Conservation (phyloP, 345 rosid genomes). For the Eucalyptus microcorys region DNA sequence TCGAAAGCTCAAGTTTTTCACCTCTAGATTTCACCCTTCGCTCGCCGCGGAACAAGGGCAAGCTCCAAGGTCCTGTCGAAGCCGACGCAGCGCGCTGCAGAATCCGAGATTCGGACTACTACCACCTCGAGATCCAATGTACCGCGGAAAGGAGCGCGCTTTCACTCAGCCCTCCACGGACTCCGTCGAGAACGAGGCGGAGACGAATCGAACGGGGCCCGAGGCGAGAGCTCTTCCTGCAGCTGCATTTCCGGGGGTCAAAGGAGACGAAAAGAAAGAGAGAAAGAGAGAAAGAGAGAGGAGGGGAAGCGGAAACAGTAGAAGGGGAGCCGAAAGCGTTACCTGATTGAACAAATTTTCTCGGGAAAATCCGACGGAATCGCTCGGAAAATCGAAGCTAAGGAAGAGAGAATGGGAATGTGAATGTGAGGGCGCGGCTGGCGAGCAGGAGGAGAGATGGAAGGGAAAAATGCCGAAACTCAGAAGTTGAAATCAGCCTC, state of each 20-base stretch:
- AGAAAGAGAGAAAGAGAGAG: background rate
- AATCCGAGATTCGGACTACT: background rate
- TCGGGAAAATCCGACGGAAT: background rate
- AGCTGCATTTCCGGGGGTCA: background rate
- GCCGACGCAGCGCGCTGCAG: background rate
- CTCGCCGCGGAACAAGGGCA: background rate
- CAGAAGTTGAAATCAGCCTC: background rate
- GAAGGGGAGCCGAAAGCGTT: background rate
- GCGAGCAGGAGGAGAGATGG: background rate
- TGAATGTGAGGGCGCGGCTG: background rate
- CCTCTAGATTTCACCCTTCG: background rate
- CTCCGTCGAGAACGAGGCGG: background rate
- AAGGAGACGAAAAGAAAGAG: background rate
- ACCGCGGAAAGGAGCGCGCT: background rate
- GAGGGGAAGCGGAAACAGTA: background rate
- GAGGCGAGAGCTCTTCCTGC: background rate
- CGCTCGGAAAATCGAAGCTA: background rate
- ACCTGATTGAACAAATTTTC: background rate
- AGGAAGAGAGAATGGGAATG: background rate
- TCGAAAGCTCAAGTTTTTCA: background rate
- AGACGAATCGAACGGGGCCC: background rate
- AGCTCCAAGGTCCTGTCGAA: background rate
- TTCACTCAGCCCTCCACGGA: background rate
- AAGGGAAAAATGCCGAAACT: background rate
- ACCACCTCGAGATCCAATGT: background rate